Evolutionary conservation across 139 green algal species (phyloP).

Genomic region (Coccomyxa sp.): DNA sequence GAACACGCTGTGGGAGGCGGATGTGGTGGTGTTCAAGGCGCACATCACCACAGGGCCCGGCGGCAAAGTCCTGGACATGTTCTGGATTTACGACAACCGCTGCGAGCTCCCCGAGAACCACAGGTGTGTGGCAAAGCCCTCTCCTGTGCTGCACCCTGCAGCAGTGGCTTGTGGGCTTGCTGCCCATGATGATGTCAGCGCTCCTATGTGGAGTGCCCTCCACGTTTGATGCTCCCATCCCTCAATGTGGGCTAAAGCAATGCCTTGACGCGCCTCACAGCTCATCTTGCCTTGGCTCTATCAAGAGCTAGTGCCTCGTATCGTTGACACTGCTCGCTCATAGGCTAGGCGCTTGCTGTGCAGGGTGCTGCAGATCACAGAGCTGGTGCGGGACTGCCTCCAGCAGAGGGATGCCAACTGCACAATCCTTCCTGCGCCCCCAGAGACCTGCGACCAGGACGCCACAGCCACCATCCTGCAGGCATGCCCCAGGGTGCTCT

Average conservation of each 20-base stretch:
- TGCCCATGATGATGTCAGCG: too few species aligned
- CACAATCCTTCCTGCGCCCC: conserved; percentile 28
- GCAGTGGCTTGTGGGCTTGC: too few species aligned
- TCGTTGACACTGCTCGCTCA: too few species aligned
- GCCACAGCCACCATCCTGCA: conserved; percentile 8
- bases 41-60: conserved; percentile 60
- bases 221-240: too few species aligned
- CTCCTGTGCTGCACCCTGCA: too few species aligned
- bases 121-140: conserved; percentile 8
- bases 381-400: conserved; percentile 42
- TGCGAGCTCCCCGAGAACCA: conserved; percentile 38
- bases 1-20: conserved; percentile 59
- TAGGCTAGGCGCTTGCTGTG: background rate
- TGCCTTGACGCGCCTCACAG: too few species aligned
- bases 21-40: conserved; percentile 44
- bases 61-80: conserved; percentile 62
- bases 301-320: too few species aligned
- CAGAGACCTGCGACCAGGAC: conserved; percentile 18
- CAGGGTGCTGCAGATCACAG: conserved; percentile 42
- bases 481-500: conserved; percentile 15
- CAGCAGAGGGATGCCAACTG: conserved; percentile 31
- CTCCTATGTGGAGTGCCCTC: too few species aligned
- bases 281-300: too few species aligned
- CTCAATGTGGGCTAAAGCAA: too few species aligned
- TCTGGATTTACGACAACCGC: conserved; percentile 68